Conservation (phyloP, 208 protist genomes). For the Crithidia sp. region DNA sequence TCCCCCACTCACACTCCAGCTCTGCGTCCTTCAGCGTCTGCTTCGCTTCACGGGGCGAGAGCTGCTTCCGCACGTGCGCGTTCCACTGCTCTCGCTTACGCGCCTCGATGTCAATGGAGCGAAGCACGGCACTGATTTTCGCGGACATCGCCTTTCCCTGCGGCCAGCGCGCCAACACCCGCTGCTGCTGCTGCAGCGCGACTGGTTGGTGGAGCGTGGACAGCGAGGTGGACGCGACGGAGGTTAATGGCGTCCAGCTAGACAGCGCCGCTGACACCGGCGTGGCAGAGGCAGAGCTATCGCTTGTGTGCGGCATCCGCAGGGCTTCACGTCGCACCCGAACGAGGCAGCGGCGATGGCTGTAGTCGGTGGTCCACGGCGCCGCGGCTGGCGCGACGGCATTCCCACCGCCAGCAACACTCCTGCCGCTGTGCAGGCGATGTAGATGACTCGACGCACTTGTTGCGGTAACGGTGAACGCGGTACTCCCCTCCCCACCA, state of each 20-base stretch:
- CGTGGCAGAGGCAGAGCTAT: neutral
- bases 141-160: slow-evolving; percentile 30
- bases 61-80: slow-evolving; percentile 29
- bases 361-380: slow-evolving; percentile 34
- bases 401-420: neutral
- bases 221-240: neutral
- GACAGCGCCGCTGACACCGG: neutral
- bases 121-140: slow-evolving; percentile 37
- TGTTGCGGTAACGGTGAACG: neutral
- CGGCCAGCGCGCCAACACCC: slow-evolving; percentile 63
- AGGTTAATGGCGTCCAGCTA: slow-evolving; percentile 1
- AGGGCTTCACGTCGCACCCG: slow-evolving; percentile 51
- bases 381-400: no score
- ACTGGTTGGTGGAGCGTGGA: neutral
- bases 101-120: slow-evolving; percentile 41
- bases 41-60: no score
- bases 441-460: neutral
- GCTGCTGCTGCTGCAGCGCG: slow-evolving; percentile 22
- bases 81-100: slow-evolving; percentile 48
- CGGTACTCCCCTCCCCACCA: neutral
- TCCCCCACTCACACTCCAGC: neutral
- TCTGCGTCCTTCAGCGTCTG: no score
- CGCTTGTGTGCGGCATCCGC: neutral
- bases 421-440: neutral
- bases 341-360: slow-evolving; percentile 45